phyloP scores from a whole-genome alignment of 345 rosid species.

The Schrenkiella parvula region DNA sequence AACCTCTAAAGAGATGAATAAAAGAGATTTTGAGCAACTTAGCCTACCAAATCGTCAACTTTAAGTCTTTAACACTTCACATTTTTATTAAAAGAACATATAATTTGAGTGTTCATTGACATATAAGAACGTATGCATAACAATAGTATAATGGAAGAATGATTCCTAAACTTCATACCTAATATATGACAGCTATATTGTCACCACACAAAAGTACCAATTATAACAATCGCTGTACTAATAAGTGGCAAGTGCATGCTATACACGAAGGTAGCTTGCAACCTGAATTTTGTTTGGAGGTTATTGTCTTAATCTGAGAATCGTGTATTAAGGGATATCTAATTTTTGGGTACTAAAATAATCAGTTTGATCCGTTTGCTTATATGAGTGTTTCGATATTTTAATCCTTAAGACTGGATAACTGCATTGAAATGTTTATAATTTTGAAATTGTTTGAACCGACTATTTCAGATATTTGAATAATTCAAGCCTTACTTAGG shows the following conservation, averaged over 20 bases:
- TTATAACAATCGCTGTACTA: neutral
- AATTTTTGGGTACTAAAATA: neutral
- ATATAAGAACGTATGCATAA: constrained; percentile 13
- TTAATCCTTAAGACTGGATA: neutral
- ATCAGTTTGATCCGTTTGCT: neutral
- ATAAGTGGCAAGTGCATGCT: constrained; percentile 1
- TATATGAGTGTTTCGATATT: neutral
- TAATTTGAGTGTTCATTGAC: constrained; percentile 32
- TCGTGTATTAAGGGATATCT: neutral
- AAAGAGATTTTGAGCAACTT: constrained; percentile 22
- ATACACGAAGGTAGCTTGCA: constrained; percentile 2
- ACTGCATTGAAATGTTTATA: neutral
- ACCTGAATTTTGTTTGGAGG: no score
- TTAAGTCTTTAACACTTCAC: constrained; percentile 27
- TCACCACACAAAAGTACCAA: constrained; percentile 8
- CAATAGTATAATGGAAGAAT: constrained; percentile 16
- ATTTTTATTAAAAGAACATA: constrained; percentile 1
- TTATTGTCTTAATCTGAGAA: neutral
- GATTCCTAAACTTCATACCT: constrained; percentile 23
- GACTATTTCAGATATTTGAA: neutral
- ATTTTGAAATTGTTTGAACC: neutral
- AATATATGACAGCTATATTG: constrained; percentile 24
- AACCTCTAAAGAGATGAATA: constrained; percentile 26
- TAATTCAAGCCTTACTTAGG: neutral
- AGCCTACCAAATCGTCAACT: constrained; percentile 33